Base-by-base conservation (phyloP, 139 green algal genomes). In the Zygnema cylindricum region DNA sequence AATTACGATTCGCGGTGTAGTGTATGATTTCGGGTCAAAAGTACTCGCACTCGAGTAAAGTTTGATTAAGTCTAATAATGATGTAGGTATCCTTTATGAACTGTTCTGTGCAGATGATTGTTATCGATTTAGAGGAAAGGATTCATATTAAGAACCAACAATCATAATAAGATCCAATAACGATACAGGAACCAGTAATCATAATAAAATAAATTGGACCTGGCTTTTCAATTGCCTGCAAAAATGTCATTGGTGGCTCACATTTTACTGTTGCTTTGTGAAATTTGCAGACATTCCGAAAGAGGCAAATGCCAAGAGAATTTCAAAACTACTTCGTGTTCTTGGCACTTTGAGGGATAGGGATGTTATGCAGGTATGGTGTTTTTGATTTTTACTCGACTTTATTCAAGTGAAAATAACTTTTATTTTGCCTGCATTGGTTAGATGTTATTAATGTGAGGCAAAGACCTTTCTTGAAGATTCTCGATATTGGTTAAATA, bases 301-400 rank as follows among this genome's bases (percentile, higher is more conserved):
- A 3, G 49, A n/a, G 23, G 25, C 78, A 40, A 23, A 38, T n/a
- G 38, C 32, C 25, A 69, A 71, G 32, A 38, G 25, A 2, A 69
- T 87, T 73, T 36, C 33, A 35, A 33, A 42, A 55, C 43, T 87
- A 40, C 85, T 87, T 55, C 76, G 76, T 32, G 1, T 69, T 23
- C 76, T 89, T 38, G 85, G 42, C 11, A 63, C 16, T 33, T n/a
- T 89, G 35, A 40, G 85, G 36, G 85, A 89, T 42, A 73, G 71
- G 21, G 85, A 87, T 63, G 85, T 88, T 36, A 88, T 89, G 85
- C 85, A 54, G 85, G 85, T 87, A 63, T 32, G 76, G 16, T 11
- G 35, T 7, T 11, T 25, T 38, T 41, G 42, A 16, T 30, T 25
- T 79, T 7, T 79, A 63, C 7, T 63, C 7, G 16, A 7, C 16